A percentile compares a stretch with the other conserved stretches of the same genome.
Evolutionary conservation across 495 filamentous ascomycete species (phyloP).

Genomic region (Friedmanniomyces endolithicus): DNA sequence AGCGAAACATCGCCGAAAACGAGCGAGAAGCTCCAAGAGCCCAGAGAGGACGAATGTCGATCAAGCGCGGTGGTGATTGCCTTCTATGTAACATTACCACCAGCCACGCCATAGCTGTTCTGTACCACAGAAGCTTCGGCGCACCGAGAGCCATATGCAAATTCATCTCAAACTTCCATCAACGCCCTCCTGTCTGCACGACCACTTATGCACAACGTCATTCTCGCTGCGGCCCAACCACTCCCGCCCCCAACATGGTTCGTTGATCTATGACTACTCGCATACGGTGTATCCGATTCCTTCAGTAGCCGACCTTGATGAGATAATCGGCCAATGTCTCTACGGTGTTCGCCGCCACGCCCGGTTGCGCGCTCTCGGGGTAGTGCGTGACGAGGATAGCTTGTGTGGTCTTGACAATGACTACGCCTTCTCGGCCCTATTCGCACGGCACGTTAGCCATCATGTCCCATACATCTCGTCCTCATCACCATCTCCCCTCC

Average conservation of each 20-base stretch:
- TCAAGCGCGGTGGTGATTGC: background rate
- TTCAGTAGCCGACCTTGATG: conserved; percentile 54
- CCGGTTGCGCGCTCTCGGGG: conserved; percentile 53
- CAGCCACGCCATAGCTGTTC: background rate
- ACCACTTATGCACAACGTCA: conserved; percentile 13
- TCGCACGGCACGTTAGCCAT: background rate
- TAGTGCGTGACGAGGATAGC: conserved; percentile 81
- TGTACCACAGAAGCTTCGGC: background rate
- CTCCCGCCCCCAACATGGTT: background rate
- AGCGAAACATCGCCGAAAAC: no score
- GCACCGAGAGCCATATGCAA: background rate
- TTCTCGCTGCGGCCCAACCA: no score
- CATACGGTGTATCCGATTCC: background rate
- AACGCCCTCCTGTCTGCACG: background rate
- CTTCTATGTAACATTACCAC: background rate
- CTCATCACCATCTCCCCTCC: background rate
- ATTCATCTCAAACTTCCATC: background rate
- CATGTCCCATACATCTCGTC: background rate
- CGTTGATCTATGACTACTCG: background rate
- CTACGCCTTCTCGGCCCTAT: conserved; percentile 70
- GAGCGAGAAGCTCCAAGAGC: no score
- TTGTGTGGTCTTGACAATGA: conserved; percentile 69
- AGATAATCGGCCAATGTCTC: conserved; percentile 67
- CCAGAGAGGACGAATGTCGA: background rate
- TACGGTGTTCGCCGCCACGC: conserved; percentile 50